A percentile compares a stretch with the other conserved stretches of the same genome.
Evolutionary conservation across 2,329 filamentous ascomycete species (phyloP).

Genomic region (Daldinia eschscholtzii): DNA sequence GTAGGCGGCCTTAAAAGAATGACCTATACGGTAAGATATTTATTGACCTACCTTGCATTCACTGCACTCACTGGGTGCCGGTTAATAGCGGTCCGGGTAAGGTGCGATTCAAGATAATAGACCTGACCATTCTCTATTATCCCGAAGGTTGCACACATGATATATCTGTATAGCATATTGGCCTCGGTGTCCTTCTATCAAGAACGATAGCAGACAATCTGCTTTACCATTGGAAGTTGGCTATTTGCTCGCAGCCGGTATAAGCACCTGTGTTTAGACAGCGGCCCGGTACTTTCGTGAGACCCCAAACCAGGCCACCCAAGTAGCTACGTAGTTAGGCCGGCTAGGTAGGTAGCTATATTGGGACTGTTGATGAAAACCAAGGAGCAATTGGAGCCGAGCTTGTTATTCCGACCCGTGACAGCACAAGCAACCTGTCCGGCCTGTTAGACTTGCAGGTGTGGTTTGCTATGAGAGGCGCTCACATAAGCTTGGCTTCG

Average conservation of each 20-base stretch:
- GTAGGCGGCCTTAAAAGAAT: background rate
- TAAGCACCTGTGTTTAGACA: background rate
- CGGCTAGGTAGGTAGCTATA: background rate
- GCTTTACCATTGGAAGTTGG: background rate
- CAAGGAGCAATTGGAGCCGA: conserved; percentile 22
- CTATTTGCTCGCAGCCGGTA: background rate
- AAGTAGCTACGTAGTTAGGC: background rate
- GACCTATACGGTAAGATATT: background rate
- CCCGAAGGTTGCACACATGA: background rate
- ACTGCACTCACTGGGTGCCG: background rate
- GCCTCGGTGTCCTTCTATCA: background rate
- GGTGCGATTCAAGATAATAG: background rate
- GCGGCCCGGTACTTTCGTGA: background rate
- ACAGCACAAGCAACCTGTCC: conserved; percentile 1
- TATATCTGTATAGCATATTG: background rate
- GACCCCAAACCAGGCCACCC: background rate
- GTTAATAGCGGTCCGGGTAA: background rate
- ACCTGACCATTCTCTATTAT: background rate
- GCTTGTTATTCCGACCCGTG: conserved; percentile 9
- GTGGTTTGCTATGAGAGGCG: conserved; percentile 12
- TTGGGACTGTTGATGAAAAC: conserved; percentile 4
- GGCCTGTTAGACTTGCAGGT: background rate
- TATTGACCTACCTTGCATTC: background rate
- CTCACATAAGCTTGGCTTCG: conserved; percentile 21
- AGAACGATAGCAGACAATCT: background rate